Conservation (phyloP, 2,329 filamentous ascomycete species). For the Neocucurbitaria cava region DNA sequence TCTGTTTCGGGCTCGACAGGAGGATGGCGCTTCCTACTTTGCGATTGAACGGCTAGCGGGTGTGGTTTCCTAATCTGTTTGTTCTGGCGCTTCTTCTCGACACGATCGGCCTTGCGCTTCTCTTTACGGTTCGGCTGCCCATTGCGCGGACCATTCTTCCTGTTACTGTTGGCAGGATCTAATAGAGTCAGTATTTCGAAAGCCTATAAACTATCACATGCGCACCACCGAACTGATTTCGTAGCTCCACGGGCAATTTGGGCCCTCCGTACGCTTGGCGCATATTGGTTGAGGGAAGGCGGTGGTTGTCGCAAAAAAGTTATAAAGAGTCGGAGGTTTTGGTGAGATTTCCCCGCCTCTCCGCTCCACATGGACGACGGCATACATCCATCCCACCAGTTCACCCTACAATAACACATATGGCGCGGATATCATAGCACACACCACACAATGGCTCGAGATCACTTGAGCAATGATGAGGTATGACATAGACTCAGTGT, state of each 20-base stretch:
- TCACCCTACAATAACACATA: conserved; percentile 22
- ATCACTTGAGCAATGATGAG: conserved; percentile 68
- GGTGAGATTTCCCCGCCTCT: conserved; percentile 26
- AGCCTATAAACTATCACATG: background rate
- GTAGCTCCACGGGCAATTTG: conserved; percentile 55
- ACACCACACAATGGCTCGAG: conserved; percentile 53
- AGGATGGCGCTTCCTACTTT: conserved; percentile 20
- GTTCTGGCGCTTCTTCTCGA: conserved; percentile 63
- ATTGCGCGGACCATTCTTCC: conserved; percentile 33
- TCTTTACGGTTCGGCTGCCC: conserved; percentile 63
- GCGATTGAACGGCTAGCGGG: conserved; percentile 14
- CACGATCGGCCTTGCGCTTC: conserved; percentile 70
- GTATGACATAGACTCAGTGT: conserved; percentile 51
- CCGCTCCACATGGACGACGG: conserved; percentile 25
- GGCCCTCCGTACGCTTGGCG: conserved; percentile 49
- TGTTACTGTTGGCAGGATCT: conserved; percentile 39
- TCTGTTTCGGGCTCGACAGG: conserved; percentile 21
- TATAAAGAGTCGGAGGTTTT: conserved; percentile 35
- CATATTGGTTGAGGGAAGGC: conserved; percentile 38
- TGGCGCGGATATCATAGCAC: conserved; percentile 30
- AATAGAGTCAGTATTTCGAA: conserved; percentile 7
- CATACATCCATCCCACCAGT: conserved; percentile 30
- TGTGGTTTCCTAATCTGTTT: conserved; percentile 18
- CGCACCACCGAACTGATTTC: conserved; percentile 52
- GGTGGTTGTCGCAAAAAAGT: conserved; percentile 39